Percentiles rank a stretch among this genome's conserved stretches.
These are phyloP conservation scores for Yamagishiella unicocca DNA, from an alignment of 139 green algal genomes.

Conservation along the genomic window DNA sequence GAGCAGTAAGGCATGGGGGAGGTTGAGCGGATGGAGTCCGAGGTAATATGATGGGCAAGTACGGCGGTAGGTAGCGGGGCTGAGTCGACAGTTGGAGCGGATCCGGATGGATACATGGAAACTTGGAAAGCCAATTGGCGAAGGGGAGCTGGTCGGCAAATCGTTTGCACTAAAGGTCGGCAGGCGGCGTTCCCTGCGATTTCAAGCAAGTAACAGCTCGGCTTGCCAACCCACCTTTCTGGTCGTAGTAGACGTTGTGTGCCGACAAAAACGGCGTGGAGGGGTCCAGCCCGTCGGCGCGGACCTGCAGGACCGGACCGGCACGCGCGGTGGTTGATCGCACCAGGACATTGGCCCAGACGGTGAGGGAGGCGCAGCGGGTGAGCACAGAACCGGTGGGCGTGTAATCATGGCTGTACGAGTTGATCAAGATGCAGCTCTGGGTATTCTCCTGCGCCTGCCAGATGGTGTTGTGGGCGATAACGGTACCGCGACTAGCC, in stretches of 20 bases:
- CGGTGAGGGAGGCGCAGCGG: neutral
- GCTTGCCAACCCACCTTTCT: slow-evolving; percentile 10
- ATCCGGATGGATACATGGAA: too few relatives aligned
- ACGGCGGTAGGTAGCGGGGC: too few relatives aligned
- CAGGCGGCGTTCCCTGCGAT: too few relatives aligned
- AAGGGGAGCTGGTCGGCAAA: too few relatives aligned
- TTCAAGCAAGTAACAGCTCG: too few relatives aligned
- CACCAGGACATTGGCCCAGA: slow-evolving; percentile 38
- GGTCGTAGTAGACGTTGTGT: slow-evolving; percentile 43
- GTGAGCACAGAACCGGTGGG: neutral
- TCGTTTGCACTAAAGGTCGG: too few relatives aligned
- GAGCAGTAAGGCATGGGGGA: neutral
- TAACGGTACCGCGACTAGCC: neutral
- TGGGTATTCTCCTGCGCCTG: slow-evolving; percentile 30
- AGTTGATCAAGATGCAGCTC: slow-evolving; percentile 15
- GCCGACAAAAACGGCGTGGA: neutral
- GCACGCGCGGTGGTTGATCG: slow-evolving; percentile 15
- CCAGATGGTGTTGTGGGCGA: slow-evolving; percentile 48
- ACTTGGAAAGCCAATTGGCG: too few relatives aligned
- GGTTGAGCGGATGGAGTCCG: too few relatives aligned
- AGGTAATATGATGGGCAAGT: too few relatives aligned
- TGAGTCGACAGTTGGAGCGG: too few relatives aligned
- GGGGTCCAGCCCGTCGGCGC: slow-evolving; percentile 14
- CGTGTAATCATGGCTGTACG: slow-evolving; percentile 23
- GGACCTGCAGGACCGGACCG: slow-evolving; percentile 42